A percentile compares a stretch with the other conserved stretches of the same genome.
Conservation (phyloP, 495 filamentous ascomycete species). For the Xylaria telfairii region DNA sequence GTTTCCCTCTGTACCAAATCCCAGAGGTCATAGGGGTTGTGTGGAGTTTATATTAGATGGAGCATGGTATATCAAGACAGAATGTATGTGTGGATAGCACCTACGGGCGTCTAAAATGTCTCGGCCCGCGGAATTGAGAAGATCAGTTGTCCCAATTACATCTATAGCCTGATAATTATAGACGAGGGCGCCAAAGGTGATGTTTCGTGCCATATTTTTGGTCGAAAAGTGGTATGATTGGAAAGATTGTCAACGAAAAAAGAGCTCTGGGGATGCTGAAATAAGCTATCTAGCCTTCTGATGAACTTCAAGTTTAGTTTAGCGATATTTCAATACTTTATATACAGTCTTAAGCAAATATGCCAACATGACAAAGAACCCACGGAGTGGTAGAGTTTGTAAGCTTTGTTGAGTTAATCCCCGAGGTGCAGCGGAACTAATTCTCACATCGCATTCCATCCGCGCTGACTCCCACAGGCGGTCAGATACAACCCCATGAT, state of each 20-base stretch:
- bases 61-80: background rate
- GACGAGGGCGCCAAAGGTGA: slow-evolving; percentile 37
- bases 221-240: background rate
- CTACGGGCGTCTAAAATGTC: slow-evolving; percentile 22
- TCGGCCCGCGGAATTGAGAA: slow-evolving; percentile 39
- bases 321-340: background rate
- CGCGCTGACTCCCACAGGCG: background rate
- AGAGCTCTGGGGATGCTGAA: background rate
- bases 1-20: background rate
- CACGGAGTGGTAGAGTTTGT: background rate
- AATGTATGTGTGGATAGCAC: background rate
- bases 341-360: background rate
- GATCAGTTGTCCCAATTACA: slow-evolving; percentile 41
- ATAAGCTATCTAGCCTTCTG: background rate
- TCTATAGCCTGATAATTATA: slow-evolving; percentile 44
- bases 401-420: slow-evolving; percentile 6
- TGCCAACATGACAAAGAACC: background rate
- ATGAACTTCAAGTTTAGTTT: background rate
- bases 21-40: background rate
- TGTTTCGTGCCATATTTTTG: slow-evolving; percentile 31
- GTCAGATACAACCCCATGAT: background rate
- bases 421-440: slow-evolving; percentile 14
- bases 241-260: background rate
- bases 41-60: background rate
- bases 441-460: background rate